Evolutionary conservation across 164 flowering plant species (phyloP), one percentile per base, ranked within the genome.

Genomic region (Euptelea pleiosperma): DNA sequence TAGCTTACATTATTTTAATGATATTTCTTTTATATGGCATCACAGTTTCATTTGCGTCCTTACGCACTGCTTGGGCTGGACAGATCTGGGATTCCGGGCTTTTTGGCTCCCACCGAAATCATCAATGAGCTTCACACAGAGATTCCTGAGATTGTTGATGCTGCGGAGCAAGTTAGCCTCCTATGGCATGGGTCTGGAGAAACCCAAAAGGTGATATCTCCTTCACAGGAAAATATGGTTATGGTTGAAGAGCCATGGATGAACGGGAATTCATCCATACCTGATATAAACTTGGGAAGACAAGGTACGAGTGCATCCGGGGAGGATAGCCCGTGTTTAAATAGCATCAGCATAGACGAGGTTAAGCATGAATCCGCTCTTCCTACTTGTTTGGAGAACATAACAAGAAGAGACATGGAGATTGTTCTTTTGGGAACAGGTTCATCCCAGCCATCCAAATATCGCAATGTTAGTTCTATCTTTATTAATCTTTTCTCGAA

Each of bases 391-490:
- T 74, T 94, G 73, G 93, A 91, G 67, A 71, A 81, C 66, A 74
- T 91, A 58, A 67, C 83, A 51, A 79, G 96, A 65, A 96, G 91
- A 58, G 96, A 94, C 63, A 65, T 89, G 80, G 99, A 94, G 74
- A 79, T 94, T 60, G 92, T 91, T 63, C 86, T 94, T 72, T 71
- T 94, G 24, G 99, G 99, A 8, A 94, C 99, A 26, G 99, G 99
- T 51, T 94, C 99, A 28, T 84, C 96, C 24, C 98, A 94, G 68
- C 99, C 99, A 33, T 94, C 99, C 22, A 94, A 94, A 58, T 94
- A 94, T 50, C 82, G 99, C 10, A 94, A 94, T 63, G 99, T 94
- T 24, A 94, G 76, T 69, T 75, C 98, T n/a, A 75, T 89, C 25
- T 84, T 73, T 61, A 61, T 94, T 52, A 85, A 94, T 75, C 92